Evolutionary conservation across 2,329 filamentous ascomycete genomes (phyloP).

Genomic region (Passalora sequoiae): DNA sequence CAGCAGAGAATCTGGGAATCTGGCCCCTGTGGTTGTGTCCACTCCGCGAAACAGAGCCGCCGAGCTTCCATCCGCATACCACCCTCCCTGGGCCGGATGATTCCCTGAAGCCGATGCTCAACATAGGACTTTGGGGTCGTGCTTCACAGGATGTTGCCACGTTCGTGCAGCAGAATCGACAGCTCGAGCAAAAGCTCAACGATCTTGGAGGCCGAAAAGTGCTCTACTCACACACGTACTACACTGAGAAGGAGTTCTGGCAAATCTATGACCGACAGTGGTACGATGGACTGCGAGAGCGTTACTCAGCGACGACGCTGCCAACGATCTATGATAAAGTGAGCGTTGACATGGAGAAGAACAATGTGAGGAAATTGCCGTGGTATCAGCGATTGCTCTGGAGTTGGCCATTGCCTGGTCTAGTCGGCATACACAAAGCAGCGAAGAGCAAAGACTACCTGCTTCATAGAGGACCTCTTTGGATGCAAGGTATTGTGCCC

Average conservation of each 20-base stretch:
- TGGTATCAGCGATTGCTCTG: neutral
- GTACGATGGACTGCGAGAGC: conserved; percentile 55
- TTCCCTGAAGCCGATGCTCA: conserved; percentile 37
- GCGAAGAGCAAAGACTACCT: no score
- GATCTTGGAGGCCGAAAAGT: conserved; percentile 74
- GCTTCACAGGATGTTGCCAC: conserved; percentile 44
- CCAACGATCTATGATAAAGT: conserved; percentile 66
- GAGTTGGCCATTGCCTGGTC: neutral
- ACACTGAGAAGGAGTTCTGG: conserved; percentile 67
- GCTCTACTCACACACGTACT: conserved; percentile 84
- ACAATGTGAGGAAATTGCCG: neutral
- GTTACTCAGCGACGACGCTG: conserved; percentile 56
- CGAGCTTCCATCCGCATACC: conserved; percentile 3
- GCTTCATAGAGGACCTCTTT: no score
- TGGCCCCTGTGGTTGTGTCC: conserved; percentile 59
- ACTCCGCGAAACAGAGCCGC: conserved; percentile 19
- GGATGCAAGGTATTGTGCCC: no score
- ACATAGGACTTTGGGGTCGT: conserved; percentile 64
- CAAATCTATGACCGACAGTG: conserved; percentile 51
- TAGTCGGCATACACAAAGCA: neutral
- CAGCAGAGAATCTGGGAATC: conserved; percentile 42
- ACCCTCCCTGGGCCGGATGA: neutral
- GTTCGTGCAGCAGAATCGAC: conserved; percentile 65
- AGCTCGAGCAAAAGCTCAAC: conserved; percentile 62
- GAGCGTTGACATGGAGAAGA: conserved; percentile 41